phyloP scores from a whole-genome alignment of 164 flowering plant species.

The Nymphaea colorata region DNA sequence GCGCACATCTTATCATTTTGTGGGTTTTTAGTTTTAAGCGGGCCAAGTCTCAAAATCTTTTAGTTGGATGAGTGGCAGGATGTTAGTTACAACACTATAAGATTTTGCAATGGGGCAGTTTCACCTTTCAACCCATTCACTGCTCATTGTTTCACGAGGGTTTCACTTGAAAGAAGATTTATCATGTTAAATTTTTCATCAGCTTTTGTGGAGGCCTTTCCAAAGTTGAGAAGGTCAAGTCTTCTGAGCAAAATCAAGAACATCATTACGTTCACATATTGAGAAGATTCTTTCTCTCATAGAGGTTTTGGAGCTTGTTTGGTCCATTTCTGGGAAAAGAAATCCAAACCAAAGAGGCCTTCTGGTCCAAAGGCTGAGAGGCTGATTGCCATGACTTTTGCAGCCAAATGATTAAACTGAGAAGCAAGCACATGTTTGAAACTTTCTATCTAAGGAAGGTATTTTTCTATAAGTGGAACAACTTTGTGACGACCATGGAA shows the following conservation, averaged over 20 bases:
- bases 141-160: constrained; percentile 55
- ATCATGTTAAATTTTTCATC: neutral
- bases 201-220: neutral
- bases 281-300: constrained; percentile 23
- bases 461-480: constrained; percentile 47
- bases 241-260: no score
- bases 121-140: constrained; percentile 66
- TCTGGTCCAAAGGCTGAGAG: constrained; percentile 65
- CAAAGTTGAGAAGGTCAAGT: no score
- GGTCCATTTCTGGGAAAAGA: constrained; percentile 41
- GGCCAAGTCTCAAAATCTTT: constrained; percentile 44
- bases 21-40: constrained; percentile 48
- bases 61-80: constrained; percentile 82
- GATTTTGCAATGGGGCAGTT: constrained; percentile 89
- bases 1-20: constrained; percentile 75
- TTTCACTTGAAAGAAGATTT: neutral
- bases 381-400: constrained; percentile 59
- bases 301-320: constrained; percentile 32
- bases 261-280: constrained; percentile 36
- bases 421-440: constrained; percentile 18
- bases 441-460: constrained; percentile 11
- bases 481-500: constrained; percentile 75
- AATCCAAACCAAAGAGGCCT: constrained; percentile 63
- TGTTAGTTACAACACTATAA: constrained; percentile 49
- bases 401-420: constrained; percentile 60